Base-by-base conservation (phyloP, 1,139 yeast genomes). In the Diutina mesorugosa region DNA sequence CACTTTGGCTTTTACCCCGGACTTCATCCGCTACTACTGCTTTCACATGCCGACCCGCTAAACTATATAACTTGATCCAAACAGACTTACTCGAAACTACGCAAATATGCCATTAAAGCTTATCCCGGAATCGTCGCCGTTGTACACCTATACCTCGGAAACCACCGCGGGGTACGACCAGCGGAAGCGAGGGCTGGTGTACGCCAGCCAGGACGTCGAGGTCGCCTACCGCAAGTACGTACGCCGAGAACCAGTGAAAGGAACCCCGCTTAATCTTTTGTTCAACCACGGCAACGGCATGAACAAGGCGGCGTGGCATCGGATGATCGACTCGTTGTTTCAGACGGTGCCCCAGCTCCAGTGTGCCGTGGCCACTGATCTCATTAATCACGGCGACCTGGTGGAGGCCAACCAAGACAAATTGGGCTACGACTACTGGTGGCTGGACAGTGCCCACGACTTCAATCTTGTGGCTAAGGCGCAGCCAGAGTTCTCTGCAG, bases 231-330 rank as follows among this genome's bases (percentile, higher is more conserved):
- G 53, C 21, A 50, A 50, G 18, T 50, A 50, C 45, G 28, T 10
- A 16, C 18, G 45, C 14, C 16, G 7, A 9, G 29, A 16, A 18
- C 45, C 53, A 9, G 45, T 10, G 8, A 9, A 8, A 16, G 51
- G 51, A 7, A 28, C 38, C 2, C 21, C 21, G 3, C 45, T 83
- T 59, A 86, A 85, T 65, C 64, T 86, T 54, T 67, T 84, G 47
- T 86, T 87, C 67, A 67, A 79, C 51, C 87, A 85, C 64, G 93
- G 90, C 0, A 82, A 87, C 4, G 90, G 90, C 2, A 81, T 85
- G 84, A 79, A 78, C 62, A 84, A 84, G 62, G 74, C 78, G 29
- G 61, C 82, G 2, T 87, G 91, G 91, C 73, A 74, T 53, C 81
- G 80, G 63, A 78, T 81, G 65, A 75, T 85, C 57, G 72, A 73